Evolutionary conservation across 2,329 filamentous ascomycete genomes (phyloP), one percentile per base, ranked within the genome.

Genomic region (Amylocarpus encephaloides): DNA sequence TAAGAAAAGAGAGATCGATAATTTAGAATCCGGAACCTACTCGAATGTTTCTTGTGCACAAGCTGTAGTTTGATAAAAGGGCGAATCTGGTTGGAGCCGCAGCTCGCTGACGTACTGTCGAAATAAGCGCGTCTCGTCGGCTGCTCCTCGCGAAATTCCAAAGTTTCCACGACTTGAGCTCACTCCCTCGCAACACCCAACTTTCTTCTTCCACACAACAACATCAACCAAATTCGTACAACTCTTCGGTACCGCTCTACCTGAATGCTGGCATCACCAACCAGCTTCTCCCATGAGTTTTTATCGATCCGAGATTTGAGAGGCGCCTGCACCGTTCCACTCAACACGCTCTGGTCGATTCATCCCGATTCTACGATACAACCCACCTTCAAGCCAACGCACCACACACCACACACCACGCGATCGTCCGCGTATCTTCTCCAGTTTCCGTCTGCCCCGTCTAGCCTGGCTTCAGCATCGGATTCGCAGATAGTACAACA

Each of bases 261-360:
- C 53, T 48, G 55, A 56, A 49, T 51, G 46, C 61, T 62, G 59
- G 52, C 39, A 51, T 26, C n/a, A 38, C 45, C 40, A 38, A 42
- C 48, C 49, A 59, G 55, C 56, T 54, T 42, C 35, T 33, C 36
- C 29, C 44, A 54, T 36, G 41, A 49, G 39, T 49, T 50, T 36
- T 16, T 36, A 56, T 56, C 54, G 55, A 58, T 51, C 50, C 50
- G 53, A 61, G 57, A 55, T 54, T 49, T 49, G 59, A 63, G 56
- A 57, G 58, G 62, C 64, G 64, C 63, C 65, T 67, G 64, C 65
- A 67, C 64, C 62, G 63, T 62, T 59, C 57, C 61, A 57, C 60
- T 60, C 56, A 46, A 56, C 49, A 60, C 57, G 52, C 55, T 59
- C 59, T 59, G 59, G 61, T 59, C 57, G 58, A 60, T 52, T 51